Conservation (phyloP, 2,329 filamentous ascomycete genomes). For the Canariomyces notabilis region DNA sequence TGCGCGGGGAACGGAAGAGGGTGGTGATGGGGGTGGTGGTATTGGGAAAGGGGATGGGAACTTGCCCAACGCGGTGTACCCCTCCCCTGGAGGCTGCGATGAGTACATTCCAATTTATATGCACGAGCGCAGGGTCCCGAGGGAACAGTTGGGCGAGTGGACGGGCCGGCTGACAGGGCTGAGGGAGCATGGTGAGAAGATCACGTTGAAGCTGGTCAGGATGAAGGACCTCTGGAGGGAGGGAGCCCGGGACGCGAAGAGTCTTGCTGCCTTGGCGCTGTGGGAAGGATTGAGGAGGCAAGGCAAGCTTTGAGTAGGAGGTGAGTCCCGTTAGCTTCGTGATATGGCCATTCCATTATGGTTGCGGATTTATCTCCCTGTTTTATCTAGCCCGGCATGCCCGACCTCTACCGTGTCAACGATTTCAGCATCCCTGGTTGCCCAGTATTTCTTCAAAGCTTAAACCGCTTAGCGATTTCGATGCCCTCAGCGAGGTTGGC, state of each 20-base stretch:
- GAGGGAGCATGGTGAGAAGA: slow-evolving; percentile 55
- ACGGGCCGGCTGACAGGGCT: slow-evolving; percentile 54
- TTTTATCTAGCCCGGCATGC: slow-evolving; percentile 3
- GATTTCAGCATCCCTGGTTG: background rate
- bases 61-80: slow-evolving; percentile 48
- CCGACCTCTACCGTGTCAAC: no score
- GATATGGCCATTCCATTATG: background rate
- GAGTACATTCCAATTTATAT: slow-evolving; percentile 56
- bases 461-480: slow-evolving; percentile 59
- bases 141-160: slow-evolving; percentile 49
- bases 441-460: slow-evolving; percentile 27
- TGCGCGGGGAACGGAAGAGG: background rate
- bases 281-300: slow-evolving; percentile 52
- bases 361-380: background rate
- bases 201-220: slow-evolving; percentile 54
- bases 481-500: slow-evolving; percentile 75
- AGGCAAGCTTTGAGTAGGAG: slow-evolving; percentile 33
- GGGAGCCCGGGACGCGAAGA: slow-evolving; percentile 54
- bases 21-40: slow-evolving; percentile 15
- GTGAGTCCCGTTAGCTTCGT: slow-evolving; percentile 5
- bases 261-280: slow-evolving; percentile 53
- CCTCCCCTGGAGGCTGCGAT: slow-evolving; percentile 56
- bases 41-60: slow-evolving; percentile 28
- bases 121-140: slow-evolving; percentile 48
- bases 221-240: slow-evolving; percentile 54